Evolutionary conservation across 805 yeast species (phyloP).

Genomic region (Saccharomycopsis vini): DNA sequence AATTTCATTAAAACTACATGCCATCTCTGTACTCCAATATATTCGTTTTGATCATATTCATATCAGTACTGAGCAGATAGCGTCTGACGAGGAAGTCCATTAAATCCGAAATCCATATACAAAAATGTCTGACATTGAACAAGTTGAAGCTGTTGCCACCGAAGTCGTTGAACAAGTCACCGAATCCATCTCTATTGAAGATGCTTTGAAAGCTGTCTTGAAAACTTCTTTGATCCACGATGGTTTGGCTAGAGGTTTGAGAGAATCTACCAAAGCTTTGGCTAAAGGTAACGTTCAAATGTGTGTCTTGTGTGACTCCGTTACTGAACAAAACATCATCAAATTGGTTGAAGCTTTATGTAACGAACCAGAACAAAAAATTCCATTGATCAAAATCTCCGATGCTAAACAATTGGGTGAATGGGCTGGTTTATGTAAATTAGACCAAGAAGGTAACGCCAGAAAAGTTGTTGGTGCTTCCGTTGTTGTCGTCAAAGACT

Average conservation of each 20-base stretch:
- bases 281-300: constrained; percentile 96
- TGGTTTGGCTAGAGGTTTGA: constrained; percentile 99
- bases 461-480: constrained; percentile 99
- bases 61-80: constrained; percentile 50
- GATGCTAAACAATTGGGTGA: constrained; percentile 99
- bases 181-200: constrained; percentile 92
- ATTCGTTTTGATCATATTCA: no score
- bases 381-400: constrained; percentile 97
- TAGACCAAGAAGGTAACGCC: constrained; percentile 99
- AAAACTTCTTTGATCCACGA: constrained; percentile 97
- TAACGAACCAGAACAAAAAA: constrained; percentile 93
- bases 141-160: constrained; percentile 78
- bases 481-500: constrained; percentile 98
- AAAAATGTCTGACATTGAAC: constrained; percentile 90
- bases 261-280: constrained; percentile 99
- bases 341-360: constrained; percentile 99
- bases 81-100: constrained; percentile 68
- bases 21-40: no score
- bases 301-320: constrained; percentile 95
- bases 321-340: constrained; percentile 93
- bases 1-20: no score
- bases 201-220: constrained; percentile 95
- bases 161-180: constrained; percentile 74
- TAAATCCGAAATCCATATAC: constrained; percentile 20
- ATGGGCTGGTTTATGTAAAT: constrained; percentile 99